Evolutionary conservation across 2,329 filamentous ascomycete species (phyloP), one percentile per base, ranked within the genome.

Genomic region (Epichloe amarillans): DNA sequence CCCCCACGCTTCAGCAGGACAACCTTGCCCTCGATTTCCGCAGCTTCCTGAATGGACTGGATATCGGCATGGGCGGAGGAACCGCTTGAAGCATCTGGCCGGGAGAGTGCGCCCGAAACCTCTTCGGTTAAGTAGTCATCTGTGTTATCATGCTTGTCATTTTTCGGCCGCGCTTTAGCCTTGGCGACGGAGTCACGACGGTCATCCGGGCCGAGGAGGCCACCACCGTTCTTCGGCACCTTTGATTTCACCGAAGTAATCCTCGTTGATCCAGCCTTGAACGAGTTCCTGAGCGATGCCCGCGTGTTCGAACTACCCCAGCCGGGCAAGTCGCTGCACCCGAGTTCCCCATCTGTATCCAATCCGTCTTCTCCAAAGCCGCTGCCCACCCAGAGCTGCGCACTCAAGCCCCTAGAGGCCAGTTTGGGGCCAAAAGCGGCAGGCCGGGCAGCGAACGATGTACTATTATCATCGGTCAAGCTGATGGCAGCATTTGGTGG

Each of bases 381-480:
- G 61, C 84, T 91, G 4, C 91, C 91, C 51, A 95, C 86, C 91
- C 91, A 97, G 48, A 98, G 72, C 63, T 90, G 86, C 15, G 89
- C 90, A 62, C 87, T 95, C 56, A 97, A 69, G 26, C 93, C 91
- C 52, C 78, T 80, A 12, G 73, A 66, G 0, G 86, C 86, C 39
- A 98, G 71, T 39, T 79, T 71, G 4, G 93, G 88, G 0, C 93
- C 93, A 69, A 97, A 98, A 39, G 88, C 90, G 49, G 93, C 93
- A 53, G 93, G 93, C 46, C 93, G 79, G 42, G 93, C 90, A 50
- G 95, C 76, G 70, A 98, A 98, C 59, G 94, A 95, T 12, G 93
- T 98, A 58, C 88, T 95, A 68, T 98, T 98, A 69, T 98, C 93
- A 67, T 97, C 89, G 62, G 90, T 95, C 54, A 98, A 77, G 66